Conservation (phyloP, 2,329 filamentous ascomycete species). For the Colletotrichum tanaceti region DNA sequence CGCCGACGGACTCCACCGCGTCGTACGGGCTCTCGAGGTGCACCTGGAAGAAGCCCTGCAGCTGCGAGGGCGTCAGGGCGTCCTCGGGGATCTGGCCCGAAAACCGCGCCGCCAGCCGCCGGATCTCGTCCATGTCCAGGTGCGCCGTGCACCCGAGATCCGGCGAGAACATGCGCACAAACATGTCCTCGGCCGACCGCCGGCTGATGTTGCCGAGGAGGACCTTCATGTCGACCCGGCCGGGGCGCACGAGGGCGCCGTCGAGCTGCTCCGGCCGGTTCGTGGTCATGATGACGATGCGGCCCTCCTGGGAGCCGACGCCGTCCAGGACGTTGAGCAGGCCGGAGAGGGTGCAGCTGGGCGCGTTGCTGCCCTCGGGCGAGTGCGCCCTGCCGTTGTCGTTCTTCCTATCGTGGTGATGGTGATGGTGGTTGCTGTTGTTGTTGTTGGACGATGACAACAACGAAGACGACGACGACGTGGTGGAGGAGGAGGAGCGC, state of each 20-base stretch:
- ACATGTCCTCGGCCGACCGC: conserved; percentile 59
- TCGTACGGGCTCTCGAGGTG: conserved; percentile 54
- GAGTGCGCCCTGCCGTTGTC: conserved; percentile 31
- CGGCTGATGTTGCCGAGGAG: conserved; percentile 63
- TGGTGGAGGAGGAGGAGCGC: conserved; percentile 18
- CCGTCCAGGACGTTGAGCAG: conserved; percentile 78
- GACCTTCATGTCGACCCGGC: conserved; percentile 74
- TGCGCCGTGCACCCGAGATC: conserved; percentile 47
- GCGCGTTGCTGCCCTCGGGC: conserved; percentile 26
- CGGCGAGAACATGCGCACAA: conserved; percentile 58
- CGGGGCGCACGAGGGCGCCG: conserved; percentile 72
- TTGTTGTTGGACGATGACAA: conserved; percentile 5
- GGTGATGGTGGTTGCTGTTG: too few species aligned
- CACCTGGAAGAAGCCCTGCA: conserved; percentile 62
- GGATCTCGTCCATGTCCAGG: conserved; percentile 47
- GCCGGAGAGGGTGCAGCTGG: conserved; percentile 67
- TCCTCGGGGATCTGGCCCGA: conserved; percentile 61
- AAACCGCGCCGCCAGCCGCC: conserved; percentile 65
- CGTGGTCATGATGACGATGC: conserved; percentile 80
- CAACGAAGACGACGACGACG: too few species aligned
- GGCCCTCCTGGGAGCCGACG: conserved; percentile 75
- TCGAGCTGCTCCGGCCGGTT: conserved; percentile 75
- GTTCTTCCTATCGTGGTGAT: conserved; percentile 37
- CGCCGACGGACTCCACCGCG: conserved; percentile 50
- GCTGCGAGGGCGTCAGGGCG: conserved; percentile 60